phyloP scores from a whole-genome alignment of 2,329 filamentous ascomycete genomes.

The Colletotrichum scovillei region DNA sequence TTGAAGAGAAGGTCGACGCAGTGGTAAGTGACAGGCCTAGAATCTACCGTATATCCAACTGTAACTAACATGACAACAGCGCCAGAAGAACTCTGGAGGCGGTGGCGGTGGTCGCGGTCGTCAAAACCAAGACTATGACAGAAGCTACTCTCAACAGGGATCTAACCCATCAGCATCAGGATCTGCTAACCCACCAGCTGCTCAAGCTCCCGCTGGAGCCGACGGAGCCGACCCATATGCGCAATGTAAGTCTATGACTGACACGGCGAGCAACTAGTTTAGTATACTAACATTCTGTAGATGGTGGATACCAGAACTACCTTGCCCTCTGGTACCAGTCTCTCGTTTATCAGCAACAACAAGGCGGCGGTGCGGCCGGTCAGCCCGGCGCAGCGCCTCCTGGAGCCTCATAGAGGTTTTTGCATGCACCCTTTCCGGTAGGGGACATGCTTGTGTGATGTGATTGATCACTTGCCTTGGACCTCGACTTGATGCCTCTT shows the following conservation, averaged over 20 bases:
- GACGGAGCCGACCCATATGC: constrained; percentile 78
- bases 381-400: constrained; percentile 38
- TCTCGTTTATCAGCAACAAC: constrained; percentile 57
- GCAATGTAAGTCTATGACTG: constrained; percentile 65
- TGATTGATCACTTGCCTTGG: constrained; percentile 37
- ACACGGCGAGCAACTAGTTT: background rate
- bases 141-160: constrained; percentile 62
- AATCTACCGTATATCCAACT: background rate
- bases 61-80: constrained; percentile 51
- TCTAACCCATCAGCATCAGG: constrained; percentile 46
- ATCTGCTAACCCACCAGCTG: constrained; percentile 54
- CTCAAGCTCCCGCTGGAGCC: constrained; percentile 56
- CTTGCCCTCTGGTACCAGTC: constrained; percentile 85
- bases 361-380: constrained; percentile 47
- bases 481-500: constrained; percentile 37
- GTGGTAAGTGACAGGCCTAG: constrained; percentile 69
- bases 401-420: constrained; percentile 29
- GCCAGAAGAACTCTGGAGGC: constrained; percentile 65
- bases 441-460: constrained; percentile 36
- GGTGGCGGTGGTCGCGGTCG: constrained; percentile 55
- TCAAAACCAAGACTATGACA: constrained; percentile 65
- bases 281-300: constrained; percentile 51
- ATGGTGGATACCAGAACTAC: constrained; percentile 86
- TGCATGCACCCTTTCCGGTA: constrained; percentile 19
- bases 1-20: constrained; percentile 92